Evolutionary conservation across 345 rosid genomes (phyloP).

Genomic region (Mangifera indica): DNA sequence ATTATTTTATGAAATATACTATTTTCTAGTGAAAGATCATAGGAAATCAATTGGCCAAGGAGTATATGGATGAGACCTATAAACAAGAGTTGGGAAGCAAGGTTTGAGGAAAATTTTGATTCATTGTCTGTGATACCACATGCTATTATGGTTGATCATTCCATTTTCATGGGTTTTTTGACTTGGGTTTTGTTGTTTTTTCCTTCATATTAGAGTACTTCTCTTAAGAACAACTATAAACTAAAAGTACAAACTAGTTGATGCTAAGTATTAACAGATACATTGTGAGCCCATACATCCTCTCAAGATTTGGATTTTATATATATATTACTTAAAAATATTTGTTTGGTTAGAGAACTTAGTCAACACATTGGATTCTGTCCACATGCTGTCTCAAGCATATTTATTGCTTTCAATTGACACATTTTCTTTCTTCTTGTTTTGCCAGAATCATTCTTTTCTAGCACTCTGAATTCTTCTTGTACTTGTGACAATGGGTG

Average conservation of each 20-base stretch:
- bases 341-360: not conserved
- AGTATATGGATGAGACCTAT: not conserved
- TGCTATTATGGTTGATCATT: not conserved
- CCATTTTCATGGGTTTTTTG: not conserved
- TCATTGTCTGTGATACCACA: not conserved
- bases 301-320: not conserved
- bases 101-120: not conserved
- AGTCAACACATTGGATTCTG: not conserved
- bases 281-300: not conserved
- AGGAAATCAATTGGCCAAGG: not conserved
- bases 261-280: no score
- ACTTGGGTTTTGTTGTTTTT: not conserved
- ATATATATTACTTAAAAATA: not conserved
- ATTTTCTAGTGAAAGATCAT: not conserved
- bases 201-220: not conserved
- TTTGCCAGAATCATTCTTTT: not conserved
- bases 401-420: conserved; percentile 11
- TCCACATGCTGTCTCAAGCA: not conserved
- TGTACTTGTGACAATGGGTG: conserved; percentile 43
- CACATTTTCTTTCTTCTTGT: not conserved
- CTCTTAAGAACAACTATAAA: not conserved
- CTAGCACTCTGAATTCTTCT: conserved; percentile 1
- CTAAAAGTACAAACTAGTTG: not conserved
- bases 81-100: not conserved
- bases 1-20: not conserved